These are phyloP conservation scores for Pachysandra terminalis DNA, from an alignment of 164 flowering plant species.

Conservation along the genomic window DNA sequence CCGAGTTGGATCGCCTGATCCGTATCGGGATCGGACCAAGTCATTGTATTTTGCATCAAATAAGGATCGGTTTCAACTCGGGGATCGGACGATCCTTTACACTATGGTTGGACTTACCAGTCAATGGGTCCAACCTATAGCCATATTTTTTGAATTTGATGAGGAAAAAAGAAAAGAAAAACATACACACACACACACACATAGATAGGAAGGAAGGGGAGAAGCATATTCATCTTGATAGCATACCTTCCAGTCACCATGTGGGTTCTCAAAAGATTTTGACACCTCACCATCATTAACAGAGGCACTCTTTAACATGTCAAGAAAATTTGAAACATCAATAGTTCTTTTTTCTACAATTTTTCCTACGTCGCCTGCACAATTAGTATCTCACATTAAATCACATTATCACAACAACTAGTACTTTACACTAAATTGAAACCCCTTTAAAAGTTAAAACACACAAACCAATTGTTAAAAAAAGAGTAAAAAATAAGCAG, in stretches of 20 bases:
- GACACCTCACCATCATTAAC: conserved; percentile 20
- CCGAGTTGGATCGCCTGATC: too few species aligned
- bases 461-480: too few species aligned
- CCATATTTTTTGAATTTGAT: too few species aligned
- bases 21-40: too few species aligned
- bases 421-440: background rate
- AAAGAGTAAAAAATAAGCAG: too few species aligned
- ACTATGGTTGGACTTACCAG: too few species aligned
- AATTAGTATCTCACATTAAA: background rate
- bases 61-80: too few species aligned
- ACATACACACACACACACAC: too few species aligned
- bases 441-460: background rate
- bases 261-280: conserved; percentile 27
- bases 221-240: too few species aligned
- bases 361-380: conserved; percentile 36
- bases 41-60: too few species aligned
- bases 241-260: conserved; percentile 74
- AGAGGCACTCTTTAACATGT: conserved; percentile 68
- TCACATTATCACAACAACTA: background rate
- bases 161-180: too few species aligned
- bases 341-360: conserved; percentile 36
- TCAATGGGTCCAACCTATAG: background rate
- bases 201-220: background rate
- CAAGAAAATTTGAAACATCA: conserved; percentile 52
- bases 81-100: too few species aligned